A percentile compares a stretch with the other conserved stretches of the same genome.
phyloP scores from a whole-genome alignment of 2,329 filamentous ascomycete genomes.

The Gliomastix tumulicola region DNA sequence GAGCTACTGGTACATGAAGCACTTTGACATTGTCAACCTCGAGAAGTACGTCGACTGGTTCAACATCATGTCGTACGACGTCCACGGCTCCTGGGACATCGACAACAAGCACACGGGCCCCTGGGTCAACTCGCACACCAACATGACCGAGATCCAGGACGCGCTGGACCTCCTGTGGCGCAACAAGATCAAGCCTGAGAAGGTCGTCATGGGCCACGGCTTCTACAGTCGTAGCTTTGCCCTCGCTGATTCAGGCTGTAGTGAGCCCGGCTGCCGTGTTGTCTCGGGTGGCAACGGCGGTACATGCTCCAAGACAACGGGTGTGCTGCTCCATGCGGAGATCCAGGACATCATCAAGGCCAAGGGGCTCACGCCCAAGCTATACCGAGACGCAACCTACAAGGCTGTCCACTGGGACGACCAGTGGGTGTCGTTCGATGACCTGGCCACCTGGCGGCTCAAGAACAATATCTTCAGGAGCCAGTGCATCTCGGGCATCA shows the following conservation, averaged over 20 bases:
- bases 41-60: conserved; percentile 25
- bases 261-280: conserved; percentile 19
- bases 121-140: conserved; percentile 31
- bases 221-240: conserved; percentile 35
- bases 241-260: conserved; percentile 14
- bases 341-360: conserved; percentile 17
- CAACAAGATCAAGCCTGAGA: conserved; percentile 29
- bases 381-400: conserved; percentile 18
- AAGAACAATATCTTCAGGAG: conserved; percentile 21
- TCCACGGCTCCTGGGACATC: conserved; percentile 27
- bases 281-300: conserved; percentile 13
- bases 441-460: conserved; percentile 20
- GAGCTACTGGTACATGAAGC: conserved; percentile 8
- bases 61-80: conserved; percentile 38
- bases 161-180: conserved; percentile 40
- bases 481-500: conserved; percentile 16
- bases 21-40: conserved; percentile 7
- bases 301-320: conserved; percentile 16
- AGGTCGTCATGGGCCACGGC: conserved; percentile 34
- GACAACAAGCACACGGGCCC: conserved; percentile 16
- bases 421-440: conserved; percentile 31
- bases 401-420: conserved; percentile 21
- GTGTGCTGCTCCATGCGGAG: conserved; percentile 22
- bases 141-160: conserved; percentile 37
- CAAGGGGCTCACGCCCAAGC: conserved; percentile 4